These are phyloP conservation scores for Eimeria brunetti DNA, from an alignment of 169 alveolate species.

Conservation along the genomic window DNA sequence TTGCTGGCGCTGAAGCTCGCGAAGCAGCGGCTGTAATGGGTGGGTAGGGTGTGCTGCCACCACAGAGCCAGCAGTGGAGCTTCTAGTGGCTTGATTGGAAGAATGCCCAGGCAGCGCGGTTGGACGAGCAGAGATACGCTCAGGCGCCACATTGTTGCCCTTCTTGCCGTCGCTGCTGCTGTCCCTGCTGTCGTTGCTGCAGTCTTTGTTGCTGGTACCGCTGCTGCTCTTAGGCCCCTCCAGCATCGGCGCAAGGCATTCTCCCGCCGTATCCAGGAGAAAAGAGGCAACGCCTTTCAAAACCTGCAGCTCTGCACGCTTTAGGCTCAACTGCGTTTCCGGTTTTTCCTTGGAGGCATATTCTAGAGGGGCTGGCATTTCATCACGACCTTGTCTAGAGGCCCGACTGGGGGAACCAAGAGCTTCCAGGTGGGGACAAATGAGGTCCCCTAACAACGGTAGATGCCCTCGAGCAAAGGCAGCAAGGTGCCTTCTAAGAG, in stretches of 20 bases:
- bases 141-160: background rate
- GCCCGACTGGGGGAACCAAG: background rate
- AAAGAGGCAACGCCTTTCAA: constrained; percentile 52
- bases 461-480: constrained; percentile 68
- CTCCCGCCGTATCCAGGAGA: constrained; percentile 44
- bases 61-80: background rate
- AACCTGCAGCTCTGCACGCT: constrained; percentile 35
- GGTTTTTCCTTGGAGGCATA: background rate
- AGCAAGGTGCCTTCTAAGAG: constrained; percentile 49
- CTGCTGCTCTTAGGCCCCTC: constrained; percentile 27
- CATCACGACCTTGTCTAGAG: background rate
- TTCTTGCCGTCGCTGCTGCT: background rate
- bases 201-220: background rate
- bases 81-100: background rate
- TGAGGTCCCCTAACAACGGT: constrained; percentile 66
- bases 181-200: background rate
- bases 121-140: background rate
- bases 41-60: background rate
- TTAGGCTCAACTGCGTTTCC: constrained; percentile 13
- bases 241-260: constrained; percentile 12
- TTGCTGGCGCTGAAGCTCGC: constrained; percentile 45
- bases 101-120: background rate
- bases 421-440: constrained; percentile 54
- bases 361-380: background rate
- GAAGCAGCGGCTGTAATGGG: constrained; percentile 2